Evolutionary conservation across 1,139 yeast species (phyloP).

Genomic region (Protomyces inouyei): DNA sequence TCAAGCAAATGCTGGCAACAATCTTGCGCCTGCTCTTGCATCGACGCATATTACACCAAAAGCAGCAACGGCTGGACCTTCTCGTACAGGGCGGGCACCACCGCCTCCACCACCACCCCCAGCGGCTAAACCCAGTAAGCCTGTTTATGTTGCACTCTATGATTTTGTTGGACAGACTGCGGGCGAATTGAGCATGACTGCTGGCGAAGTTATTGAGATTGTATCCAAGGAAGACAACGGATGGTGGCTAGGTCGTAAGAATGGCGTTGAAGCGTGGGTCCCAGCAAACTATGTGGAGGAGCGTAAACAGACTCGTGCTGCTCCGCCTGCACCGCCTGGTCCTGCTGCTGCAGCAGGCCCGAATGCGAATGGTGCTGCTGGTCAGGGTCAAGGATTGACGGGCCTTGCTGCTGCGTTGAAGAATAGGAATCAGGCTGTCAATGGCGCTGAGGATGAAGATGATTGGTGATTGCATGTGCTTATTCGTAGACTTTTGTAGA

Average conservation of each 20-base stretch:
- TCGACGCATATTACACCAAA: constrained; percentile 18
- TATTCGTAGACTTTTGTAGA: background rate
- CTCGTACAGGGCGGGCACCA: constrained; percentile 33
- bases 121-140: constrained; percentile 58
- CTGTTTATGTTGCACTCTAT: constrained; percentile 79
- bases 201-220: constrained; percentile 70
- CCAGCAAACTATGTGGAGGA: constrained; percentile 86
- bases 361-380: background rate
- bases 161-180: constrained; percentile 86
- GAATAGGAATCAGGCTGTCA: constrained; percentile 17
- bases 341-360: background rate
- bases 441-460: constrained; percentile 13
- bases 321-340: constrained; percentile 42
- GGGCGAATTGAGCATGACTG: constrained; percentile 68
- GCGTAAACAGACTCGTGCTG: constrained; percentile 43
- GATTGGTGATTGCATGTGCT: background rate
- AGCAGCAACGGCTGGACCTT: constrained; percentile 28
- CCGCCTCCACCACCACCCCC: constrained; percentile 72
- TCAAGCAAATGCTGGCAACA: background rate
- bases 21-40: constrained; percentile 15
- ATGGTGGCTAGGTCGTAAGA: constrained; percentile 31
- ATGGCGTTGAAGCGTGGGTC: constrained; percentile 81
- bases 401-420: constrained; percentile 19
- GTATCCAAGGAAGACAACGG: constrained; percentile 65
- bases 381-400: constrained; percentile 2